Evolutionary conservation across 2,329 filamentous ascomycete genomes (phyloP), one percentile per base, ranked within the genome.

Genomic region (Tothia fuscella): DNA sequence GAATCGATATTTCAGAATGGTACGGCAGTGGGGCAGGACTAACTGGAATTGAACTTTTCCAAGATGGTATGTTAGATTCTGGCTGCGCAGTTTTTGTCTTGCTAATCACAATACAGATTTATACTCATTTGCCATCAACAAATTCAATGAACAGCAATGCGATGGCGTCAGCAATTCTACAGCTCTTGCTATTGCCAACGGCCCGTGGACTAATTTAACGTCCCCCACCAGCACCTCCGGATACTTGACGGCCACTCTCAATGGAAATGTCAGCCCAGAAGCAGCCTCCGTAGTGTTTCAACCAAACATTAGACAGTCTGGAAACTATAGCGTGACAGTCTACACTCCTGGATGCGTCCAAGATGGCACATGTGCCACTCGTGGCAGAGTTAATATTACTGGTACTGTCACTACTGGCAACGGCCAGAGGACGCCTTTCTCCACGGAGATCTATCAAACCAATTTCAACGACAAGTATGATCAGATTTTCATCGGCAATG

Each of bases 401-500:
- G 83, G 78, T 25, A 71, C 70, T 19, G 78, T 91, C 66, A 72
- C 76, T 3, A 35, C 10, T 43, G 39, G 64, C 40, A 25, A 21
- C 25, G 28, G 24, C 12, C 17, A 21, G 5, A n/a, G 20, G 4
- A 19, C 21, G 7, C 5, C 36, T 9, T 68, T 78, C 44, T 70
- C 74, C 21, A 75, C 70, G 1, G 71, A 74, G 1, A 65, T 95
- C 6, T 93, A 74, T 56, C 91, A 98, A 61, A 94, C 88, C 14
- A 98, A 98, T 63, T 74, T 93, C 57, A 93, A 80, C 58, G 89
- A 96, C 67, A 98, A 98, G 61, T 96, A 93, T 55, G 91, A 98
- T 56, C 79, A 84, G 50, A 78, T 98, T 45, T 94, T 87, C 62
- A 82, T 80, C 49, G 91, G 88, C 35, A 78, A 78, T 49, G 77